A percentile compares a stretch with the other conserved stretches of the same genome.
Evolutionary conservation across 352 stramenopile genomes (phyloP).

Genomic region (Phytopythium helicoides): DNA sequence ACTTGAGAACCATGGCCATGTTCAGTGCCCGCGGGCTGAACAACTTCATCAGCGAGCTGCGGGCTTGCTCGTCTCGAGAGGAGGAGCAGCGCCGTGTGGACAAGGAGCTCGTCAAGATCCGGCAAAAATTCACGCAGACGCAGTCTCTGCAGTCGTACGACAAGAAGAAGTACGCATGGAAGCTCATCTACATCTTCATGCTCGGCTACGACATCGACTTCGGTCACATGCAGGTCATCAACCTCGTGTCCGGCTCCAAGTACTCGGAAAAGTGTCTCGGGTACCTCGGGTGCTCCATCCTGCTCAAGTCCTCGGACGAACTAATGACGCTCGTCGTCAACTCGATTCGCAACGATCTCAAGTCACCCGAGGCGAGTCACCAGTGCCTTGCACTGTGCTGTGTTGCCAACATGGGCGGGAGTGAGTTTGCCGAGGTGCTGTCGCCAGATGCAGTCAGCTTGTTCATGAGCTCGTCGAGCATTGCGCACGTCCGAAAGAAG

Average conservation of each 20-base stretch:
- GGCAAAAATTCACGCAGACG: slow-evolving; percentile 94
- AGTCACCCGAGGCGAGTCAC: slow-evolving; percentile 73
- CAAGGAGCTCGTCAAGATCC: slow-evolving; percentile 98
- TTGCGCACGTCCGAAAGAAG: slow-evolving; percentile 96
- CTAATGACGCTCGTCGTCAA: slow-evolving; percentile 94
- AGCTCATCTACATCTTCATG: slow-evolving; percentile 99
- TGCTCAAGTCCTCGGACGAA: slow-evolving; percentile 91
- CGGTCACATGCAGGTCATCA: slow-evolving; percentile 97
- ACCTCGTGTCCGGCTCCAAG: slow-evolving; percentile 92
- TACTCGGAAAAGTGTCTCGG: slow-evolving; percentile 95
- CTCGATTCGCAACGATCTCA: slow-evolving; percentile 96
- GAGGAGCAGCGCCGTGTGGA: slow-evolving; percentile 95
- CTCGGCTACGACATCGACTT: slow-evolving; percentile 99
- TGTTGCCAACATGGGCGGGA: slow-evolving; percentile 95
- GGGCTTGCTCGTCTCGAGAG: slow-evolving; percentile 80
- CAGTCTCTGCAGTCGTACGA: slow-evolving; percentile 92
- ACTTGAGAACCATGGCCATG: slow-evolving; percentile 74
- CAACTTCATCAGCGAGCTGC: slow-evolving; percentile 84
- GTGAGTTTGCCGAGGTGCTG: slow-evolving; percentile 94
- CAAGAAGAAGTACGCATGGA: slow-evolving; percentile 99
- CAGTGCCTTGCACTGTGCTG: slow-evolving; percentile 95
- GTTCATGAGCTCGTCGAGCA: slow-evolving; percentile 90
- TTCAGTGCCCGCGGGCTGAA: slow-evolving; percentile 77
- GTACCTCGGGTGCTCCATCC: slow-evolving; percentile 95
- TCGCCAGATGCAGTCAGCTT: slow-evolving; percentile 92